Evolutionary conservation across 2,329 filamentous ascomycete species (phyloP).

Genomic region (Fusarium coicis): DNA sequence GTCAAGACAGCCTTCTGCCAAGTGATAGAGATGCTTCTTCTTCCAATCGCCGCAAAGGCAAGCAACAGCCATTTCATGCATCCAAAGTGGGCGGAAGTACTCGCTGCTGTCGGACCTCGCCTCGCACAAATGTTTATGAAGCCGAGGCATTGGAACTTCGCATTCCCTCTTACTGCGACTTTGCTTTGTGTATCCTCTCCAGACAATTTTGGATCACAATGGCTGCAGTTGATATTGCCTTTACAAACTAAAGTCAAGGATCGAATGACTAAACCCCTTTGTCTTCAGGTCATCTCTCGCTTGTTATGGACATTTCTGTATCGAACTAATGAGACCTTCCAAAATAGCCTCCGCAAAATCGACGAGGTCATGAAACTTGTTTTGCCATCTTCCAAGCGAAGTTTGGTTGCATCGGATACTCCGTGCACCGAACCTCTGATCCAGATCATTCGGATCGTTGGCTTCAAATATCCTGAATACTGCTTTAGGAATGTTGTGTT

Average conservation of each 20-base stretch:
- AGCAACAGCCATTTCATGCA: slow-evolving; percentile 79
- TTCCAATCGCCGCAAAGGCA: slow-evolving; percentile 86
- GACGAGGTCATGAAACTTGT: slow-evolving; percentile 91
- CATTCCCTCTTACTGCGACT: slow-evolving; percentile 88
- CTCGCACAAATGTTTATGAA: slow-evolving; percentile 89
- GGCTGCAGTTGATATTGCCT: slow-evolving; percentile 82
- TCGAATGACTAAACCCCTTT: slow-evolving; percentile 78
- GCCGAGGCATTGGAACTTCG: slow-evolving; percentile 88
- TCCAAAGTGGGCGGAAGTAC: slow-evolving; percentile 87
- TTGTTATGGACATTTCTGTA: slow-evolving; percentile 96
- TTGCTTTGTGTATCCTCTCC: slow-evolving; percentile 88
- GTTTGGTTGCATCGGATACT: slow-evolving; percentile 83
- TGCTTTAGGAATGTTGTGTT: slow-evolving; percentile 96
- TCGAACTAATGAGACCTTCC: slow-evolving; percentile 77
- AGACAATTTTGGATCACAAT: slow-evolving; percentile 86
- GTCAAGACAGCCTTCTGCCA: slow-evolving; percentile 97
- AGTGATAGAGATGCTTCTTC: slow-evolving; percentile 84
- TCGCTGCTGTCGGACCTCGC: slow-evolving; percentile 81
- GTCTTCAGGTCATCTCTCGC: slow-evolving; percentile 88
- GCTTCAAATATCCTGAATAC: slow-evolving; percentile 91
- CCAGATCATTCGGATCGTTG: slow-evolving; percentile 93
- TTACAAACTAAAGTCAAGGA: slow-evolving; percentile 88
- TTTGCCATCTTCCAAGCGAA: slow-evolving; percentile 81
- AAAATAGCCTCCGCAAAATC: slow-evolving; percentile 78
- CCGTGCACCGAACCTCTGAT: slow-evolving; percentile 90